These are phyloP conservation scores for Golubevia pallescens DNA, from an alignment of 1,284 basidiomycete species.

Conservation along the genomic window DNA sequence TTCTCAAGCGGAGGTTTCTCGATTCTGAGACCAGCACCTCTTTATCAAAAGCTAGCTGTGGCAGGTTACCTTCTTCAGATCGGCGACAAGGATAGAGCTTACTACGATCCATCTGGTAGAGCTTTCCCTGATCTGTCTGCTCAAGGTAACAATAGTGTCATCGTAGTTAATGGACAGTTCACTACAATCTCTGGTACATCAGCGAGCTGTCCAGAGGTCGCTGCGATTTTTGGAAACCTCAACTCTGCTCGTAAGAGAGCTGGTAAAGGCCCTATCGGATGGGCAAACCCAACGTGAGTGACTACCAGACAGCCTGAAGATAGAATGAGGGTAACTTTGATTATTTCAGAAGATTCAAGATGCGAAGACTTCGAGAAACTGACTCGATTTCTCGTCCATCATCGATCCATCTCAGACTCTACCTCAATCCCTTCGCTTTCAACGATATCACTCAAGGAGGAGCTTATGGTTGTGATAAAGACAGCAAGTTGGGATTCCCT, in stretches of 20 bases:
- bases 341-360: conserved; percentile 3
- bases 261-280: conserved; percentile 17
- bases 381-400: no score
- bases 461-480: conserved; percentile 4
- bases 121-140: conserved; percentile 17
- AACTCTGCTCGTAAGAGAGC: conserved; percentile 4
- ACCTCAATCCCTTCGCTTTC: conserved; percentile 12
- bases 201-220: conserved; percentile 11
- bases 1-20: background rate
- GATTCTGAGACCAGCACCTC: background rate
- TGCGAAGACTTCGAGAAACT: background rate
- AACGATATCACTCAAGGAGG: conserved; percentile 16
- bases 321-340: no score
- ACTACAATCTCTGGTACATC: conserved; percentile 12
- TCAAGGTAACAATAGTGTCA: conserved; percentile 1
- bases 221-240: conserved; percentile 12
- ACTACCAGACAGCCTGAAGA: no score
- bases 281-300: conserved; percentile 11
- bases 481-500: conserved; percentile 14
- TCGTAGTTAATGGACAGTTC: background rate
- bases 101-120: conserved; percentile 15
- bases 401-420: conserved; percentile 11
- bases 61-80: conserved; percentile 7
- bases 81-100: background rate
- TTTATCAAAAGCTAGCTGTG: conserved; percentile 13